These are phyloP conservation scores for Madurella fahalii DNA, from an alignment of 2,329 filamentous ascomycete genomes.

Conservation along the genomic window DNA sequence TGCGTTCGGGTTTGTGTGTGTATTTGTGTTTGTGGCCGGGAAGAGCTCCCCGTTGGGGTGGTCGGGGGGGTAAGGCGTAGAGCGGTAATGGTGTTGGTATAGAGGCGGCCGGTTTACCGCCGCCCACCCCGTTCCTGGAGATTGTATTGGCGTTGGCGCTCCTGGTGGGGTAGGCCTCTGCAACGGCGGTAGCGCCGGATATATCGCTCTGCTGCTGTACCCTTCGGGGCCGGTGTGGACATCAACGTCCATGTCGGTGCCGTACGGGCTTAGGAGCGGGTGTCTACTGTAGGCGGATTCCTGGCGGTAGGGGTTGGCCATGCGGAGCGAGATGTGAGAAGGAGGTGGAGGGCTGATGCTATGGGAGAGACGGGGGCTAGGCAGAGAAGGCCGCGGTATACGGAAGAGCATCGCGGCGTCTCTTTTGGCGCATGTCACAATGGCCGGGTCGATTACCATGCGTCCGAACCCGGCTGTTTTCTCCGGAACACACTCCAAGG, in stretches of 20 bases:
- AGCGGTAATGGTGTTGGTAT: neutral
- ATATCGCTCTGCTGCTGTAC: neutral
- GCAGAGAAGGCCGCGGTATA: conserved; percentile 11
- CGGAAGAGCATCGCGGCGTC: conserved; percentile 45
- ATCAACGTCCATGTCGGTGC: conserved; percentile 40
- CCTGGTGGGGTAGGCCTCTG: conserved; percentile 1
- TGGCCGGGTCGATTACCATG: conserved; percentile 60
- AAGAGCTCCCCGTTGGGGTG: conserved; percentile 1
- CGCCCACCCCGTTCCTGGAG: conserved; percentile 26
- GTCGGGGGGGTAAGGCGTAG: neutral
- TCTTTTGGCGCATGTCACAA: conserved; percentile 50
- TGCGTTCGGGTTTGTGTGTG: neutral
- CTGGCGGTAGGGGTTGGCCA: conserved; percentile 13
- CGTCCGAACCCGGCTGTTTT: conserved; percentile 59
- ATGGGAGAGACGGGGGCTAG: conserved; percentile 13
- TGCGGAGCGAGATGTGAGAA: neutral
- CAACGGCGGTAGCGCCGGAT: neutral
- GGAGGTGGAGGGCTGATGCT: conserved; percentile 12
- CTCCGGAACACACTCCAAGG: conserved; percentile 62
- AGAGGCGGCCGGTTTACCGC: conserved; percentile 26
- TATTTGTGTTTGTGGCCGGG: neutral
- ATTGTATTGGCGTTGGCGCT: conserved; percentile 1
- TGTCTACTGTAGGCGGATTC: conserved; percentile 12
- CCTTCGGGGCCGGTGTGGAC: conserved; percentile 28
- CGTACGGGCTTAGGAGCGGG: conserved; percentile 34